A percentile compares a stretch with the other conserved stretches of the same genome.
phyloP scores from a whole-genome alignment of 257 asterid species.

The Linderniella brevidens region DNA sequence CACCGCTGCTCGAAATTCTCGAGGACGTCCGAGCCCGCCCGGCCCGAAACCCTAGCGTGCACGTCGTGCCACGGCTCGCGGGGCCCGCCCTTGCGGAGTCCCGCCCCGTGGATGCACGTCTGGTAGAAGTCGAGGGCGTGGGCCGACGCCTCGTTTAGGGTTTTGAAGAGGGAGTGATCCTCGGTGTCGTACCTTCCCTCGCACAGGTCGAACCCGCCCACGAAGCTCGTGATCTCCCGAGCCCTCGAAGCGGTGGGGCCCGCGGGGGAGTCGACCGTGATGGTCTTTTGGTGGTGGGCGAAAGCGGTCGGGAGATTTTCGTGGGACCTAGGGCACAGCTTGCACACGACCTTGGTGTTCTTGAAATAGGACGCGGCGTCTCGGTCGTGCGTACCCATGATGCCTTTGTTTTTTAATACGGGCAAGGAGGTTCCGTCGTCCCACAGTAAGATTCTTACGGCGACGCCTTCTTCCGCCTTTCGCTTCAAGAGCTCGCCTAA shows the following conservation, averaged over 20 bases:
- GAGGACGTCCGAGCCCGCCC: slow-evolving; percentile 77
- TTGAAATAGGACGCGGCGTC: slow-evolving; percentile 40
- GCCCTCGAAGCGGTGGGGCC: slow-evolving; percentile 7
- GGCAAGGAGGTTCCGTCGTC: slow-evolving; percentile 59
- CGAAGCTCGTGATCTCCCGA: slow-evolving; percentile 48
- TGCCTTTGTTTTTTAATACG: slow-evolving; percentile 35
- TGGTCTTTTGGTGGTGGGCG: slow-evolving; percentile 78
- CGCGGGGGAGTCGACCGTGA: slow-evolving; percentile 42
- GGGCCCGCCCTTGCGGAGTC: slow-evolving; percentile 66
- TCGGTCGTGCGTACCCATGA: slow-evolving; percentile 83
- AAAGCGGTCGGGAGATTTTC: slow-evolving; percentile 57
- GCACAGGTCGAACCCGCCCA: slow-evolving; percentile 87
- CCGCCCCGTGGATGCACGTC: slow-evolving; percentile 62
- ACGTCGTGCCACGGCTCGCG: slow-evolving; percentile 97
- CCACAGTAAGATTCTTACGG: slow-evolving; percentile 67
- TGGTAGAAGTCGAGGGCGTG: slow-evolving; percentile 74
- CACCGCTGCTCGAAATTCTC: slow-evolving; percentile 87
- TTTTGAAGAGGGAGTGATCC: slow-evolving; percentile 44
- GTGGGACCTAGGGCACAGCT: slow-evolving; percentile 61
- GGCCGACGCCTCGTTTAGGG: slow-evolving; percentile 29
- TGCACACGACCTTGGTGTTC: slow-evolving; percentile 49
- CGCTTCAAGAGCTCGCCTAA: slow-evolving; percentile 55
- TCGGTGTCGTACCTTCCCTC: slow-evolving; percentile 69
- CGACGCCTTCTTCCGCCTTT: slow-evolving; percentile 67
- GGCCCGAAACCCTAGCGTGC: slow-evolving; percentile 72